Base-by-base conservation (phyloP, 225 moss, liverwort and hornwort genomes). In the Rhytidiadelphus loreus region DNA sequence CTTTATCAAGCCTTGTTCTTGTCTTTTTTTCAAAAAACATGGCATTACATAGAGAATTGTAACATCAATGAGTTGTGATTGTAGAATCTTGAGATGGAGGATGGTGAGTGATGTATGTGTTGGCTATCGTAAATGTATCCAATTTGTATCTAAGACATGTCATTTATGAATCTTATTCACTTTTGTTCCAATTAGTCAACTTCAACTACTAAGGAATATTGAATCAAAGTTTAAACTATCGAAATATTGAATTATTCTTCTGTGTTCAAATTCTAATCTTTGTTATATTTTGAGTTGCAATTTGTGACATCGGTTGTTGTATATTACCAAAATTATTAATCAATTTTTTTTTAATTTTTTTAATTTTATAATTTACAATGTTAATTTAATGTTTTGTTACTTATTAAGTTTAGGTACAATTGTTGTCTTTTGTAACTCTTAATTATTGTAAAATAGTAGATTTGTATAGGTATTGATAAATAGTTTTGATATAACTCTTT, bases 191-290 rank as follows among this genome's bases (percentile, higher is more conserved):
- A 64, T 64, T 9, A 2, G 33, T 33, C 35, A 9, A 9, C 33
- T 5, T 64, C 6, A 3, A 35, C 35, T 64, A 19, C 32, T 1
- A 18, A 5, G 18, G 5, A 64, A 18, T 64, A 64, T 17, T 64
- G 9, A 63, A 33, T 18, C 5, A 33, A 18, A 33, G 29, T 64
- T 64, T 33, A 33, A 2, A 37, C 66, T 37, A 37, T 37, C 6
- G 11, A 66, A 37, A 37, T 66, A 37, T 37, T 37, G 11, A 2
- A 66, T 37, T 66, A 37, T 12, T 37, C 17, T 21, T 37, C 11
- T 66, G 19, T 37, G 21, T 21, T 37, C 0, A 37, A 0, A 20
- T 20, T 37, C 3, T 32, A 8, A 16, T 16, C 2, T 19, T 65
- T 20, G 11, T 65, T 20, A 6, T 18, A 37, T 10, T 0, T 65